Evolutionary conservation across 192 early-diverging fungal species (phyloP).

Genomic region (Powellomyces hirtus): DNA sequence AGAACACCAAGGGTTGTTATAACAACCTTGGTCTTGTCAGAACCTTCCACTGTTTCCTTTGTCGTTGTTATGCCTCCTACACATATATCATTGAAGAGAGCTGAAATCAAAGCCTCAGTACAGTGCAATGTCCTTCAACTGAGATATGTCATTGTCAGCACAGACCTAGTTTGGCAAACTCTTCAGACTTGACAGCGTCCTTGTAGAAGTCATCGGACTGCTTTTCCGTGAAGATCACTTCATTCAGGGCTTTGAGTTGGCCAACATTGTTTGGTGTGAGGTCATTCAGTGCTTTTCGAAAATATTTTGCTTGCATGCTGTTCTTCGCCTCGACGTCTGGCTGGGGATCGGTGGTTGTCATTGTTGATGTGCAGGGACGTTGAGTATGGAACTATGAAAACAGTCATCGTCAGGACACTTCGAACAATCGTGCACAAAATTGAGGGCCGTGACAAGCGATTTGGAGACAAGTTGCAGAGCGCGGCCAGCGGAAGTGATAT

Average conservation of each 20-base stretch:
- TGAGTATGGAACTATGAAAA: no score
- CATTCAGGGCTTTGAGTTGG: constrained; percentile 20
- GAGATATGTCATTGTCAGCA: no score
- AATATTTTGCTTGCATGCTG: no score
- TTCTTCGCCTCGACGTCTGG: no score
- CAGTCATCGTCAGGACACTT: no score
- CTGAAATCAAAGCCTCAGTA: background rate
- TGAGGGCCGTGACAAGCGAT: no score
- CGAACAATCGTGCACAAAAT: no score
- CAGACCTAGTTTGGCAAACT: constrained; percentile 26
- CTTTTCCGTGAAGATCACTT: background rate
- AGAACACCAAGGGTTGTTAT: constrained; percentile 21
- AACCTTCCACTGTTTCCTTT: background rate
- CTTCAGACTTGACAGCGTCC: constrained; percentile 13
- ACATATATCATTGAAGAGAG: constrained; percentile 29
- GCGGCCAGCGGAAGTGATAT: no score
- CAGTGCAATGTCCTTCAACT: background rate
- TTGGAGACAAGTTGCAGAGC: no score
- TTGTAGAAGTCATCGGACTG: constrained; percentile 13
- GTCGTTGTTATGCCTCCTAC: constrained; percentile 21
- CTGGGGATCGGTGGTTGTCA: no score
- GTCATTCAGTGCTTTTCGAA: constrained; percentile 23
- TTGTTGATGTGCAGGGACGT: no score
- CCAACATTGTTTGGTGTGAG: constrained; percentile 31
- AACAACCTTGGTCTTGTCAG: background rate